Evolutionary conservation across 768 basidiomycete genomes (phyloP).

Genomic region (Pholiota molesta): DNA sequence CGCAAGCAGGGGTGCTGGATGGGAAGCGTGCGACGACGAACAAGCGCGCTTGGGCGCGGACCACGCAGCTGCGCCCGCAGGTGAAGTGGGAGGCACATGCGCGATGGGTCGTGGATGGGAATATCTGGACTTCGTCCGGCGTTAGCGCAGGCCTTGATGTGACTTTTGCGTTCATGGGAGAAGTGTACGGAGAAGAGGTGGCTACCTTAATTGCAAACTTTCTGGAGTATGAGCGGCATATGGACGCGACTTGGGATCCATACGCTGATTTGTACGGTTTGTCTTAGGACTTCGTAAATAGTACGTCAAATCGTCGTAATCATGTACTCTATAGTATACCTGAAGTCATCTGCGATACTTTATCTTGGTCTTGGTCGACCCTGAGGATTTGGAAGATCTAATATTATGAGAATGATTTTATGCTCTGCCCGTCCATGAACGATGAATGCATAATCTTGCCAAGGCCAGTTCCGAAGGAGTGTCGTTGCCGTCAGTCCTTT

Average conservation of each 20-base stretch:
- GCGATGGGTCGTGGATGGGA: slow-evolving; percentile 51
- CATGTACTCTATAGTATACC: neutral
- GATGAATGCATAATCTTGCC: neutral
- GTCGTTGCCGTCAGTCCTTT: neutral
- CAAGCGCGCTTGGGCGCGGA: slow-evolving; percentile 35
- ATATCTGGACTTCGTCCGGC: slow-evolving; percentile 52
- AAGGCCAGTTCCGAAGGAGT: too few species aligned
- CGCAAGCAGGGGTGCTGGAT: slow-evolving; percentile 43
- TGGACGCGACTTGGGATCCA: slow-evolving; percentile 41
- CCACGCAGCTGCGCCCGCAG: slow-evolving; percentile 27
- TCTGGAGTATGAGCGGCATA: slow-evolving; percentile 43
- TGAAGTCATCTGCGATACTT: neutral
- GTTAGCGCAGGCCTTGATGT: slow-evolving; percentile 48
- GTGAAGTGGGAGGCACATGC: slow-evolving; percentile 48
- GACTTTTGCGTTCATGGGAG: slow-evolving; percentile 37
- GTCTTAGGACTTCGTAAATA: slow-evolving; percentile 3
- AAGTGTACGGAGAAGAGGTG: slow-evolving; percentile 38
- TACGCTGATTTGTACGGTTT: slow-evolving; percentile 37
- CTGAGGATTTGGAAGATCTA: neutral
- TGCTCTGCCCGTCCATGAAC: neutral
- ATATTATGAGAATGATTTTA: neutral
- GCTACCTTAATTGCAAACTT: slow-evolving; percentile 32
- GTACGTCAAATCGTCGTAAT: neutral
- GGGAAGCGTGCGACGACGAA: slow-evolving; percentile 48
- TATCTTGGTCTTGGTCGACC: neutral